Percentiles rank a stretch among this genome's conserved stretches.
Evolutionary conservation across 148 eudicot genomes (phyloP).

Genomic region (Spergularia bocconei): DNA sequence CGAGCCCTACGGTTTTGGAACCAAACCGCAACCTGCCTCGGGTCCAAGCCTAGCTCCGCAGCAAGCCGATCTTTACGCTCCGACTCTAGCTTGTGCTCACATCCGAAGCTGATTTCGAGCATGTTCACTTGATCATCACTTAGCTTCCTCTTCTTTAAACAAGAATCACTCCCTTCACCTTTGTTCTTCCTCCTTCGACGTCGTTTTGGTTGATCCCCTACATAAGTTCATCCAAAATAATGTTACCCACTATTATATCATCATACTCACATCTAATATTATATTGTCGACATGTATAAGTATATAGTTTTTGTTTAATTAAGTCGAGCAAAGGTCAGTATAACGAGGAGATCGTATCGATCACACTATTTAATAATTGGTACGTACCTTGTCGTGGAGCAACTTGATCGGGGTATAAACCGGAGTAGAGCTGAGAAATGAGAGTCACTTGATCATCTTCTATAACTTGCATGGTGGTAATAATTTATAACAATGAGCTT

Average conservation of each 20-base stretch:
- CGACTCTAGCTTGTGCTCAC: constrained; percentile 81
- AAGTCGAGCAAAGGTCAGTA: too few relatives aligned
- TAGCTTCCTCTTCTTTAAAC: constrained; percentile 63
- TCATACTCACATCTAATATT: too few relatives aligned
- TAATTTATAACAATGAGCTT: not conserved
- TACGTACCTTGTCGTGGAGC: constrained; percentile 45
- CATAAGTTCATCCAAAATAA: not conserved
- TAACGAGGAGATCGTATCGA: not conserved
- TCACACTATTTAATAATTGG: not conserved
- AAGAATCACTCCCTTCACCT: constrained; percentile 16
- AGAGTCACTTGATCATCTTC: constrained; percentile 40
- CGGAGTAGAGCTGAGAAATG: constrained; percentile 52
- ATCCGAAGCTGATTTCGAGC: constrained; percentile 61
- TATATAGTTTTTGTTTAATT: too few relatives aligned
- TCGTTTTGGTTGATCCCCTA: constrained; percentile 30
- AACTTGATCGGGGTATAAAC: constrained; percentile 36
- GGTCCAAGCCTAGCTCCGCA: constrained; percentile 75
- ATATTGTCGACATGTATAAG: too few relatives aligned
- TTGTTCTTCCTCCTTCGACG: constrained; percentile 43
- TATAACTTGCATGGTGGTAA: constrained; percentile 33
- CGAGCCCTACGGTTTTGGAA: constrained; percentile 92
- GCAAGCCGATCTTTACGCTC: constrained; percentile 78
- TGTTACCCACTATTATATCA: too few relatives aligned
- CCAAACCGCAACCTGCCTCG: constrained; percentile 96
- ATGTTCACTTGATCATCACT: constrained; percentile 55